These are phyloP conservation scores for Amniculicola lignicola DNA, from an alignment of 495 filamentous ascomycete genomes.

Conservation along the genomic window DNA sequence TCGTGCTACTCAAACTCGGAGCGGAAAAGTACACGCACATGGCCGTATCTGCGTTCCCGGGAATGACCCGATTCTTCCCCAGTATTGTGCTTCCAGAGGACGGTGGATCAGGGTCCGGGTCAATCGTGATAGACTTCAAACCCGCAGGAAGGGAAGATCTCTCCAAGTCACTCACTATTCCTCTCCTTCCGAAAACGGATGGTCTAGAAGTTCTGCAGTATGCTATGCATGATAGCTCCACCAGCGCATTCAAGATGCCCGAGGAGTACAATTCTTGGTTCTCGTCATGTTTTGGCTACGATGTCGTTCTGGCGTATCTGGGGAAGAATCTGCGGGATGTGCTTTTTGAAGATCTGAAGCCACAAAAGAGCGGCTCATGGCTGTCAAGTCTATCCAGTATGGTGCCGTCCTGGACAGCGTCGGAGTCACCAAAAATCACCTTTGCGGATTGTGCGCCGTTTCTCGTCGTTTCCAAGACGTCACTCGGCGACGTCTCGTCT, in stretches of 20 bases:
- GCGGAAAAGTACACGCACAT: conserved; percentile 52
- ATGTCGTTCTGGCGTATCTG: conserved; percentile 65
- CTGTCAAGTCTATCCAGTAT: conserved; percentile 46
- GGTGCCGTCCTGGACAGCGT: conserved; percentile 22
- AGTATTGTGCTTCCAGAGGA: conserved; percentile 46
- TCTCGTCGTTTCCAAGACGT: conserved; percentile 67
- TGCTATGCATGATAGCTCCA: conserved; percentile 60
- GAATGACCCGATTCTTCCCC: conserved; percentile 67
- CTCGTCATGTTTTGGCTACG: conserved; percentile 63
- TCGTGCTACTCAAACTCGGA: conserved; percentile 24
- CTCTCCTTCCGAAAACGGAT: conserved; percentile 55
- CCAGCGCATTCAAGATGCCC: conserved; percentile 66
- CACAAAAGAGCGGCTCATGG: conserved; percentile 49
- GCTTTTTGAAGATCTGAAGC: conserved; percentile 48
- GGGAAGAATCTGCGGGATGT: conserved; percentile 61
- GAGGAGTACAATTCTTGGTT: conserved; percentile 69
- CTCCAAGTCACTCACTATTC: conserved; percentile 54
- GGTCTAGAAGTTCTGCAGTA: conserved; percentile 53
- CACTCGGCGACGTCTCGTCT: conserved; percentile 60
- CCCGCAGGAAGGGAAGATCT: conserved; percentile 38
- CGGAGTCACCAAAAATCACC: conserved; percentile 49
- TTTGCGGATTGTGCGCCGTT: conserved; percentile 82
- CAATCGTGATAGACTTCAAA: conserved; percentile 57
- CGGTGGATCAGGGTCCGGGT: conserved; percentile 35
- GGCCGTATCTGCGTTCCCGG: conserved; percentile 60